These are phyloP conservation scores for Fusarium sp. DNA, from an alignment of 2,329 filamentous ascomycete species.

Conservation along the genomic window DNA sequence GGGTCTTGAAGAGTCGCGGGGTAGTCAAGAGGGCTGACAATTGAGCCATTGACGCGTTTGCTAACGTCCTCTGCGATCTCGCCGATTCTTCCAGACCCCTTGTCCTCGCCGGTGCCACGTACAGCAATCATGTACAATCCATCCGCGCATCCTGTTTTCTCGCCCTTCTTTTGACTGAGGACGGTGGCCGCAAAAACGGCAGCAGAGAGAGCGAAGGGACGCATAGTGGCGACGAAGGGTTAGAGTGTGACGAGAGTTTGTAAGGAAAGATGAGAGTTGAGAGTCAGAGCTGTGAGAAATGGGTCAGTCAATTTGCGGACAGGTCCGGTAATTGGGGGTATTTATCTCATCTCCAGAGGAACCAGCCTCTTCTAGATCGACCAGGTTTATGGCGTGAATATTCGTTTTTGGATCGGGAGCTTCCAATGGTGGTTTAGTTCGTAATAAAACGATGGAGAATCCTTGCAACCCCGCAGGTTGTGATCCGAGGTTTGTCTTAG, in stretches of 20 bases:
- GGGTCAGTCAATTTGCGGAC: background rate
- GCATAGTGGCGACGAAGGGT: constrained; percentile 22
- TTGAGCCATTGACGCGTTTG: constrained; percentile 48
- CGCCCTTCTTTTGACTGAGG: constrained; percentile 37
- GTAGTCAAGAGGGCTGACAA: constrained; percentile 51
- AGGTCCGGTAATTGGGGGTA: constrained; percentile 1
- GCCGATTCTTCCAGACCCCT: constrained; percentile 50
- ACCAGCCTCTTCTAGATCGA: constrained; percentile 6
- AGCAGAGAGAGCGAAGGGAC: constrained; percentile 28
- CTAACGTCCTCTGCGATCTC: constrained; percentile 48
- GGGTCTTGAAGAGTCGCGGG: constrained; percentile 50
- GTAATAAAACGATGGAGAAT: constrained; percentile 5
- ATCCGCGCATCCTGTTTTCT: constrained; percentile 44
- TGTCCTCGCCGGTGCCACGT: constrained; percentile 51
- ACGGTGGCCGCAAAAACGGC: constrained; percentile 41
- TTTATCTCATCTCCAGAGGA: constrained; percentile 14
- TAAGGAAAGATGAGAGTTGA: background rate
- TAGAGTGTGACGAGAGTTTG: background rate
- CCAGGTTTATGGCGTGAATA: constrained; percentile 5
- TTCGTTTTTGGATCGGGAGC: constrained; percentile 9
- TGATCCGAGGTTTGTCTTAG: constrained; percentile 29
- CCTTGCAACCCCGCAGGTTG: constrained; percentile 31
- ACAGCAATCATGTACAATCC: constrained; percentile 55
- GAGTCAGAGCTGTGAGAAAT: background rate
- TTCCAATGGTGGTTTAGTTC: constrained; percentile 33